A percentile compares a stretch with the other conserved stretches of the same genome.
phyloP scores from a whole-genome alignment of 164 flowering plant species.

The Vitis labrusca region DNA sequence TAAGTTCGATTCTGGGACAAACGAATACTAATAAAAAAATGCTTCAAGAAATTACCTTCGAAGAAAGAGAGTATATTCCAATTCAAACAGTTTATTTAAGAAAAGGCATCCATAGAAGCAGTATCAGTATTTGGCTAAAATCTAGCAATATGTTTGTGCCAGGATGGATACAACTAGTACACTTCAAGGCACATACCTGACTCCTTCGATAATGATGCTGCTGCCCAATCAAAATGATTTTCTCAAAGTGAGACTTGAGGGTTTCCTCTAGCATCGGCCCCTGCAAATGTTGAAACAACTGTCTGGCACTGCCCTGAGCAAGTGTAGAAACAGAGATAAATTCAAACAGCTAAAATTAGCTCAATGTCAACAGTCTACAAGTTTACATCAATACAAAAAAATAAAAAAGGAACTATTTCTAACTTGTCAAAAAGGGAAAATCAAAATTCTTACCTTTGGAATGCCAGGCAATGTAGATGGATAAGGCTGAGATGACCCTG shows the following conservation, averaged over 20 bases:
- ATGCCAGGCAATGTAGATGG: slow-evolving; percentile 93
- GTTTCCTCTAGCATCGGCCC: slow-evolving; percentile 79
- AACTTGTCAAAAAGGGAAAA: background rate
- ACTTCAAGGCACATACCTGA: slow-evolving; percentile 43
- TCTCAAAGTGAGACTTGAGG: slow-evolving; percentile 74
- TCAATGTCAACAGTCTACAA: background rate
- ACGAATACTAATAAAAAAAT: too few relatives aligned
- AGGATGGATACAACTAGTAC: too few relatives aligned
- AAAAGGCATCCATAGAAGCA: too few relatives aligned
- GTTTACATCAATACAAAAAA: background rate
- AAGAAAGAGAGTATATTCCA: too few relatives aligned
- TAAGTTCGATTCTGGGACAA: too few relatives aligned
- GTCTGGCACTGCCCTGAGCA: slow-evolving; percentile 91
- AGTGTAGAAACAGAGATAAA: slow-evolving; percentile 5
- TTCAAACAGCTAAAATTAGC: background rate
- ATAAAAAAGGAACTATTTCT: background rate
- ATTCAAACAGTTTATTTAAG: too few relatives aligned
- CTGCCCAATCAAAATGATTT: slow-evolving; percentile 62
- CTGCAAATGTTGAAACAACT: slow-evolving; percentile 83
- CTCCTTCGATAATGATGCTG: slow-evolving; percentile 41
- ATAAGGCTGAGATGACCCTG: slow-evolving; percentile 93
- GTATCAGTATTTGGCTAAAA: too few relatives aligned
- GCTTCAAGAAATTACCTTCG: too few relatives aligned
- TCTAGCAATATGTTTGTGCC: too few relatives aligned
- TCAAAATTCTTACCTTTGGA: slow-evolving; percentile 62